A percentile compares a stretch with the other conserved stretches of the same genome.
phyloP scores from a whole-genome alignment of 1,284 basidiomycete genomes.

The Chondrostereum purpureum region DNA sequence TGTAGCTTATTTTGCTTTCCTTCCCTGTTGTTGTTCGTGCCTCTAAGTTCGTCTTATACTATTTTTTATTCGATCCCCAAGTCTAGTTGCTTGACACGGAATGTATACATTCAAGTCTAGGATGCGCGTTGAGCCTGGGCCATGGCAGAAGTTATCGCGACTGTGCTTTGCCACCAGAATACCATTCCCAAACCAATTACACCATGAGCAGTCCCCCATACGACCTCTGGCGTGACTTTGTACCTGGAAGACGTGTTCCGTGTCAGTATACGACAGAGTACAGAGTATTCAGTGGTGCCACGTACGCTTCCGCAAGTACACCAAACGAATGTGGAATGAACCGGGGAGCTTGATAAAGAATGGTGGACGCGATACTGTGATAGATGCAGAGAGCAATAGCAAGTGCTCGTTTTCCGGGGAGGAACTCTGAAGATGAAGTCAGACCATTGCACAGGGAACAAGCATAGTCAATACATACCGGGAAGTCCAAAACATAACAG shows the following conservation, averaged over 20 bases:
- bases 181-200: conserved; percentile 47
- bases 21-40: neutral
- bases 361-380: conserved; percentile 66
- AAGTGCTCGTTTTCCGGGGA: conserved; percentile 78
- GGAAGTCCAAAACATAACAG: conserved; percentile 62
- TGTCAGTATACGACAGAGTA: conserved; percentile 15
- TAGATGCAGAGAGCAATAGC: conserved; percentile 73
- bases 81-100: no score
- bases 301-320: conserved; percentile 50
- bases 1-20: neutral
- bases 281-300: no score
- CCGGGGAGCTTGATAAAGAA: conserved; percentile 70
- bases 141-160: conserved; percentile 19
- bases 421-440: conserved; percentile 49
- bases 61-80: no score
- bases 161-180: conserved; percentile 69
- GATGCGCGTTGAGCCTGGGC: neutral
- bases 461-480: conserved; percentile 30
- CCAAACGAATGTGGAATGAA: conserved; percentile 75
- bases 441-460: neutral
- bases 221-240: conserved; percentile 56
- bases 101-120: no score
- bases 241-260: conserved; percentile 29
- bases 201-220: conserved; percentile 46
- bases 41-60: neutral